Evolutionary conservation across 73 alveolate genomes (phyloP).

Genomic region (Paramecium caudatum): DNA sequence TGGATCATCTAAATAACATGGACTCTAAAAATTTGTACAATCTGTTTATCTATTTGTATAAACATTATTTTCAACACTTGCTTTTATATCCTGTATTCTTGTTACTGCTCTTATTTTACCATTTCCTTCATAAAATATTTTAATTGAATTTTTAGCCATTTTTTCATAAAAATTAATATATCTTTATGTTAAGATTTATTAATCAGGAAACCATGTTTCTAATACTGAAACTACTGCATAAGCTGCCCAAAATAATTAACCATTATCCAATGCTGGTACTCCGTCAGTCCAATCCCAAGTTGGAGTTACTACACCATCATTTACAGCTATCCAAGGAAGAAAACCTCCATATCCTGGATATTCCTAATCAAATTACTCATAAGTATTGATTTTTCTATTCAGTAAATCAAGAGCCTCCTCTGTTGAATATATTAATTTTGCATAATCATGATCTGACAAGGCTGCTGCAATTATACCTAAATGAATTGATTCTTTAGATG

Average conservation of each 20-base stretch:
- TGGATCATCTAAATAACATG: conserved; percentile 80
- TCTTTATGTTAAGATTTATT: conserved; percentile 59
- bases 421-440: conserved; percentile 34
- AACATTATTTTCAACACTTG: conserved; percentile 68
- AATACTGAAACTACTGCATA: conserved; percentile 74
- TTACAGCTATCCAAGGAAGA: conserved; percentile 60
- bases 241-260: conserved; percentile 76
- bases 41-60: conserved; percentile 54
- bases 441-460: conserved; percentile 48
- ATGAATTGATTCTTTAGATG: conserved; percentile 79
- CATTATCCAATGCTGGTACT: conserved; percentile 71
- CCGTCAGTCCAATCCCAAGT: conserved; percentile 82
- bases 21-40: conserved; percentile 43
- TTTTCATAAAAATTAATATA: conserved; percentile 71
- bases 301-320: conserved; percentile 72
- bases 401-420: conserved; percentile 71
- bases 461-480: conserved; percentile 69
- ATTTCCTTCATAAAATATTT: conserved; percentile 72
- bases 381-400: conserved; percentile 68
- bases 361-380: conserved; percentile 74
- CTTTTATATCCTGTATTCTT: conserved; percentile 45
- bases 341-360: conserved; percentile 83
- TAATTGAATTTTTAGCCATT: conserved; percentile 77
- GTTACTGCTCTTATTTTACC: conserved; percentile 73
- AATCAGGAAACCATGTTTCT: conserved; percentile 58